A percentile compares a stretch with the other conserved stretches of the same genome.
Conservation (phyloP, 1,284 basidiomycete species). For the Ustilago lituana region DNA sequence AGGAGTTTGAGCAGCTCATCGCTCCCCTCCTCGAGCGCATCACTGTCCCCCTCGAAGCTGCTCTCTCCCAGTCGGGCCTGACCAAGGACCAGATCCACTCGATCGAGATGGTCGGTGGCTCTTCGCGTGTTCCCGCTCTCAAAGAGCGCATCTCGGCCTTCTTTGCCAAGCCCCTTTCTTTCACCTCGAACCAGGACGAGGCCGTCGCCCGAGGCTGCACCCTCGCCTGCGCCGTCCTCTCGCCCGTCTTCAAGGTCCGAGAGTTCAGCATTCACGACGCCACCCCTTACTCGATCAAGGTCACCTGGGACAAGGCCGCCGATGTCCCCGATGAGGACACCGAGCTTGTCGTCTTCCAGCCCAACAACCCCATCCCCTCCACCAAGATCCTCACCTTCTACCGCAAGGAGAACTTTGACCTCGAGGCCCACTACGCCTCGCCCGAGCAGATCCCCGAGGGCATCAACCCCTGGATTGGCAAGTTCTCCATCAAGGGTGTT, state of each 20-base stretch:
- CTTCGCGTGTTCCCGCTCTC: conserved; percentile 64
- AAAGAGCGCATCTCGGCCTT: conserved; percentile 62
- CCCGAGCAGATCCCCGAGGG: conserved; percentile 58
- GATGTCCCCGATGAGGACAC: conserved; percentile 67
- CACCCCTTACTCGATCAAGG: conserved; percentile 66
- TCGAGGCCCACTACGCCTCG: conserved; percentile 63
- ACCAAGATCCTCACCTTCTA: conserved; percentile 68
- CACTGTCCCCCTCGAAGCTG: conserved; percentile 57
- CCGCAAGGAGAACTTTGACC: conserved; percentile 66
- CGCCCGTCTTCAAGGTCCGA: conserved; percentile 66
- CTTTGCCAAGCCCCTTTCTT: conserved; percentile 61
- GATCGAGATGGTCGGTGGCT: conserved; percentile 66
- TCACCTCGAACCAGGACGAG: conserved; percentile 67
- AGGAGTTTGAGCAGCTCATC: conserved; percentile 65
- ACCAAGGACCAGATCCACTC: conserved; percentile 64
- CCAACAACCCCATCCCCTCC: conserved; percentile 67
- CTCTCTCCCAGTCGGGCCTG: conserved; percentile 62
- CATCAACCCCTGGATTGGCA: conserved; percentile 64
- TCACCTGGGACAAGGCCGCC: conserved; percentile 65
- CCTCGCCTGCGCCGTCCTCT: conserved; percentile 66
- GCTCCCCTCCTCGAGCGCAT: conserved; percentile 60
- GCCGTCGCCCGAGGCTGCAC: conserved; percentile 65
- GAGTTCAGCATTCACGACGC: conserved; percentile 66
- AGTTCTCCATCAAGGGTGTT: conserved; percentile 64
- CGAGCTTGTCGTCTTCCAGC: conserved; percentile 66